Evolutionary conservation across 2,329 filamentous ascomycete species (phyloP).

Genomic region (Penicillium nordicum): DNA sequence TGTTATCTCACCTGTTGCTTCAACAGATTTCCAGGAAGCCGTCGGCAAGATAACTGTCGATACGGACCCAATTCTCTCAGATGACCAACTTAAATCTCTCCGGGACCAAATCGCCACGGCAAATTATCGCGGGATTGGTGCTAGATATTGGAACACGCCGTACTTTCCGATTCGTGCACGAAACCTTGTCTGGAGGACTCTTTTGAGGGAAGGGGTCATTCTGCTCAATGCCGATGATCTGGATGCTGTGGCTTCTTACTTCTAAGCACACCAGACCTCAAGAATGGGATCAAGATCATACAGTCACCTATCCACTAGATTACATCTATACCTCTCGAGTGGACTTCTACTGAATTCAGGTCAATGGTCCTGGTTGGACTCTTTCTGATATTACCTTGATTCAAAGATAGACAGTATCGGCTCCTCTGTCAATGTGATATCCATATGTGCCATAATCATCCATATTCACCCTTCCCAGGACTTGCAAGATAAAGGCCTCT

Average conservation of each 20-base stretch:
- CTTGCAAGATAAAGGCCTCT: background rate
- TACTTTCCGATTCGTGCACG: constrained; percentile 57
- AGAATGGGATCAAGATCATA: background rate
- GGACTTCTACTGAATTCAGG: background rate
- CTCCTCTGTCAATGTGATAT: background rate
- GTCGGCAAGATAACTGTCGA: constrained; percentile 41
- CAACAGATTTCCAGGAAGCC: constrained; percentile 47
- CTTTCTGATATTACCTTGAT: background rate
- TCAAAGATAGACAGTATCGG: background rate
- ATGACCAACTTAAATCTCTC: constrained; percentile 49
- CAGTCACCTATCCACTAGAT: background rate
- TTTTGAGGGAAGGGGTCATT: constrained; percentile 58
- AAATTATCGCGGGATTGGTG: constrained; percentile 55
- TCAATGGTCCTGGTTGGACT: background rate
- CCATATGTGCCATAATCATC: background rate
- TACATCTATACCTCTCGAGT: background rate
- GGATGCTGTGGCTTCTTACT: constrained; percentile 46
- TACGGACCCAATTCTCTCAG: constrained; percentile 32
- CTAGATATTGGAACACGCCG: constrained; percentile 63
- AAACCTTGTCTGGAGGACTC: constrained; percentile 56
- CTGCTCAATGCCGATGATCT: constrained; percentile 64
- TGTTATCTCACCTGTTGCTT: constrained; percentile 53
- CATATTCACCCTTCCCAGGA: background rate
- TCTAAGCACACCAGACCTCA: constrained; percentile 14
- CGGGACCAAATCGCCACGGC: constrained; percentile 53